These are phyloP conservation scores for Rhodomyrtus tomentosa DNA, from an alignment of 345 rosid species.

Conservation along the genomic window DNA sequence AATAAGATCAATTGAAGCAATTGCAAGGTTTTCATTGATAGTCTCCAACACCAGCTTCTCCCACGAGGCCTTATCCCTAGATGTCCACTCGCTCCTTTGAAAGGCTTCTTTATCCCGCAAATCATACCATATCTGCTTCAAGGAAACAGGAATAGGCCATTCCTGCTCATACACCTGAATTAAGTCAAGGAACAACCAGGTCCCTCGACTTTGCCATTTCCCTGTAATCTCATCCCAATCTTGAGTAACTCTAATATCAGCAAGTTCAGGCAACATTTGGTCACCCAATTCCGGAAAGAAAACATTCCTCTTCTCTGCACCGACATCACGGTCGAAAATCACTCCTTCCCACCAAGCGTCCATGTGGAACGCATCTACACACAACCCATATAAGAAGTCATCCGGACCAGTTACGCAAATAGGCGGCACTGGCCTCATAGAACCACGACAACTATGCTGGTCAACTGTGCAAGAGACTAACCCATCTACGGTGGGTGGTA, in stretches of 20 bases:
- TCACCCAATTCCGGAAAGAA: conserved; percentile 89
- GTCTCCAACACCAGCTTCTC: conserved; percentile 34
- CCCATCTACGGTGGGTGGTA: conserved; percentile 27
- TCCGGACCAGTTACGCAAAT: conserved; percentile 6
- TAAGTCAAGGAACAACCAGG: conserved; percentile 59
- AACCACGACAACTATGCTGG: conserved; percentile 18
- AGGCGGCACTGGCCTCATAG: conserved; percentile 55
- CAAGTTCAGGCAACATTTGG: conserved; percentile 26
- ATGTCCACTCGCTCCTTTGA: conserved; percentile 51
- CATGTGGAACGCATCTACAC: conserved; percentile 43
- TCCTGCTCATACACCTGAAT: conserved; percentile 28
- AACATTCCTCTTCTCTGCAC: conserved; percentile 31
- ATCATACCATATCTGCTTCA: conserved; percentile 73
- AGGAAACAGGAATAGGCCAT: conserved; percentile 37
- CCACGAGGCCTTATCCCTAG: conserved; percentile 19
- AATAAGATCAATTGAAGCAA: not conserved
- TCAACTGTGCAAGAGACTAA: not conserved
- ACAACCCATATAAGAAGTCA: conserved; percentile 37
- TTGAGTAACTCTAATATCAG: conserved; percentile 42
- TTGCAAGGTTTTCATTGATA: conserved; percentile 26
- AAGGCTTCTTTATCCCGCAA: conserved; percentile 33
- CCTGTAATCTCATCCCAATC: conserved; percentile 51
- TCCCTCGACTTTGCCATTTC: conserved; percentile 52
- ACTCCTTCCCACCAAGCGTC: conserved; percentile 97
- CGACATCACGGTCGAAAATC: conserved; percentile 40